These are phyloP conservation scores for Aspergillus sp. DNA, from an alignment of 2,329 filamentous ascomycete species.

Conservation along the genomic window DNA sequence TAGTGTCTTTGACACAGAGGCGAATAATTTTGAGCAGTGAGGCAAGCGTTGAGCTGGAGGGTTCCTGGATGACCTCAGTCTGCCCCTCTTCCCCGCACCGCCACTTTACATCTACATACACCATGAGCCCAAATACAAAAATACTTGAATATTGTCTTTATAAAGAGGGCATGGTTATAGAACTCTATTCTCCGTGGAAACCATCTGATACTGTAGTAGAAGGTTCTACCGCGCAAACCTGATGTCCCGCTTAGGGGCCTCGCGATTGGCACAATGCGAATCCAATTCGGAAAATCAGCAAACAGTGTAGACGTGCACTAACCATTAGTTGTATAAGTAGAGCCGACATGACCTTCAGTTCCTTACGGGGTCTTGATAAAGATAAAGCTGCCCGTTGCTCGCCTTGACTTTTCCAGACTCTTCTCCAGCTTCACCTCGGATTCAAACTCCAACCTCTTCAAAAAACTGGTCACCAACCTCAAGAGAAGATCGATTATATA, in stretches of 20 bases:
- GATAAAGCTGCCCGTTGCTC: slow-evolving; percentile 1
- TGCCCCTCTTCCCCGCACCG: not conserved
- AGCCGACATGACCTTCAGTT: not conserved
- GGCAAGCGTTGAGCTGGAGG: not conserved
- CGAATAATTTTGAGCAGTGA: not conserved
- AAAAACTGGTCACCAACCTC: slow-evolving; percentile 33
- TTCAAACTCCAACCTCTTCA: slow-evolving; percentile 31
- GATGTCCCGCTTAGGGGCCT: not conserved
- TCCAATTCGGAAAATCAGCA: not conserved
- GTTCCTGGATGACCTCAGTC: not conserved
- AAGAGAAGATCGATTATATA: slow-evolving; percentile 38
- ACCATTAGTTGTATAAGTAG: not conserved
- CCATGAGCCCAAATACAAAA: not conserved
- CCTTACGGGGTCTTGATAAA: not conserved
- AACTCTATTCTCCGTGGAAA: not conserved
- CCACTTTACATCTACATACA: not conserved
- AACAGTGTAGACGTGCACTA: slow-evolving; percentile 51
- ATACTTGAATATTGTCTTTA: not conserved
- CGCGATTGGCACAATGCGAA: too few species aligned
- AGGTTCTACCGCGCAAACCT: not conserved
- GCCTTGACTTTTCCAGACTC: not conserved
- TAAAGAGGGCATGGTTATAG: not conserved
- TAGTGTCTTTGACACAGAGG: not conserved
- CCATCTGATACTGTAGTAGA: slow-evolving; percentile 7
- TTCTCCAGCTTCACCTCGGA: not conserved